phyloP scores from a whole-genome alignment of 176 grass and related monocot genomes.

The Oryza rufipogon region DNA sequence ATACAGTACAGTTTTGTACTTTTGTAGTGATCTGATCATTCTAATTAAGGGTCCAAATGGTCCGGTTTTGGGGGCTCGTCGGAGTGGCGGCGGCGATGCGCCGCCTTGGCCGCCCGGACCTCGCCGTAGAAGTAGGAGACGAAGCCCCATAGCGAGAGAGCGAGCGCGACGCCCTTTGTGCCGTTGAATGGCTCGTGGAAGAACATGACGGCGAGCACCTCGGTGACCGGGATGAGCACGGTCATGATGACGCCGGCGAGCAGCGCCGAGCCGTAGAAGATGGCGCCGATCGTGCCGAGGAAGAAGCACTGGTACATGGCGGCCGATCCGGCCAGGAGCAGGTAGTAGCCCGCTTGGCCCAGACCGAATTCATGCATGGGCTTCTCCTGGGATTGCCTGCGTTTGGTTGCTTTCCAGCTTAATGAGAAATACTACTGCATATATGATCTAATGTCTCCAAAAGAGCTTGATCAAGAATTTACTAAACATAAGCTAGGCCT shows the following conservation, averaged over 20 bases:
- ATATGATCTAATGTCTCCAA: background rate
- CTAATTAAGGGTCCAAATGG: constrained; percentile 41
- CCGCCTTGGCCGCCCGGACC: constrained; percentile 37
- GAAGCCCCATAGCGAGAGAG: constrained; percentile 78
- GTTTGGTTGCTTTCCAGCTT: background rate
- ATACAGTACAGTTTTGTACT: background rate
- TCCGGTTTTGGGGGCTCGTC: background rate
- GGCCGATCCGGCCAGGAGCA: constrained; percentile 51
- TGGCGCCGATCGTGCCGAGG: constrained; percentile 69
- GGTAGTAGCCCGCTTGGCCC: constrained; percentile 63
- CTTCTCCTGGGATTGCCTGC: constrained; percentile 76
- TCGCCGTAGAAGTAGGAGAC: constrained; percentile 88
- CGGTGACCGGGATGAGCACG: constrained; percentile 67
- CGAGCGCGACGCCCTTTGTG: constrained; percentile 74
- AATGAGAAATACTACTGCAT: background rate
- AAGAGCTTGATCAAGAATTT: background rate
- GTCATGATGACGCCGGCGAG: constrained; percentile 75
- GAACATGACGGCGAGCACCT: constrained; percentile 70
- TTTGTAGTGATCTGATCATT: background rate
- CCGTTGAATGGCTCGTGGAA: constrained; percentile 73
- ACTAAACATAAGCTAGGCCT: background rate
- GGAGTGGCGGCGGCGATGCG: background rate
- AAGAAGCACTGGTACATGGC: constrained; percentile 73
- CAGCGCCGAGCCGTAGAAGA: constrained; percentile 78
- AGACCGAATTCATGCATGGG: constrained; percentile 57